These are phyloP conservation scores for Blastobotrys indianensis DNA, from an alignment of 1,139 yeast species.

Conservation along the genomic window DNA sequence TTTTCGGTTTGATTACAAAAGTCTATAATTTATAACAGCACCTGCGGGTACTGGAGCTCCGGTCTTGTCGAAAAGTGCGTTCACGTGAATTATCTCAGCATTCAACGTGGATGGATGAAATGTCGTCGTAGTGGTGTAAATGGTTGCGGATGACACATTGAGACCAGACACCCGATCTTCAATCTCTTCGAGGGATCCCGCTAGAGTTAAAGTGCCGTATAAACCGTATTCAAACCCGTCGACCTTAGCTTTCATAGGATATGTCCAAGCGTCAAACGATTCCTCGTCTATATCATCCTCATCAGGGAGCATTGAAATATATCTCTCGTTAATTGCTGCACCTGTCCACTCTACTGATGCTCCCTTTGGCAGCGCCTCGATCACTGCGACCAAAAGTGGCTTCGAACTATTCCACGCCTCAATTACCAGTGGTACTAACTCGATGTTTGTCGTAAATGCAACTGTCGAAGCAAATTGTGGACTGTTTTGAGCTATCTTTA, in stretches of 20 bases:
- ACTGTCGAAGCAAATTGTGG: slow-evolving; percentile 42
- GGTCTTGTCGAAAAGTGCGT: slow-evolving; percentile 6
- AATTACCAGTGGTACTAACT: slow-evolving; percentile 32
- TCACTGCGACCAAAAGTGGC: slow-evolving; percentile 44
- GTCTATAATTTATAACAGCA: slow-evolving; percentile 8
- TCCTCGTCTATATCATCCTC: slow-evolving; percentile 21
- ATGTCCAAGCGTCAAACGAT: neutral
- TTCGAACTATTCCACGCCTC: slow-evolving; percentile 36
- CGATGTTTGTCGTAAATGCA: slow-evolving; percentile 46
- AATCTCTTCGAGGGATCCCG: neutral
- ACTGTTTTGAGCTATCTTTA: slow-evolving; percentile 1
- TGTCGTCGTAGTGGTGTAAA: slow-evolving; percentile 7
- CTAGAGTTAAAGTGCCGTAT: slow-evolving; percentile 3
- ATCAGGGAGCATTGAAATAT: slow-evolving; percentile 19
- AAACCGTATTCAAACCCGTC: slow-evolving; percentile 6
- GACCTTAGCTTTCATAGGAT: slow-evolving; percentile 1
- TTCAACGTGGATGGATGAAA: neutral
- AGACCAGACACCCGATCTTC: neutral
- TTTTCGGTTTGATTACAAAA: neutral
- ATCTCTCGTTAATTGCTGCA: slow-evolving; percentile 17
- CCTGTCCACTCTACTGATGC: slow-evolving; percentile 74
- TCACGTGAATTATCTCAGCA: slow-evolving; percentile 10
- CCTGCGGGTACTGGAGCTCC: slow-evolving; percentile 2
- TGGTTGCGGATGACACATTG: neutral
- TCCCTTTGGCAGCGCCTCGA: slow-evolving; percentile 57